Percentiles rank a stretch among this genome's conserved stretches.
Evolutionary conservation across 2,329 filamentous ascomycete genomes (phyloP).

Genomic region (Lachnellula cervina): DNA sequence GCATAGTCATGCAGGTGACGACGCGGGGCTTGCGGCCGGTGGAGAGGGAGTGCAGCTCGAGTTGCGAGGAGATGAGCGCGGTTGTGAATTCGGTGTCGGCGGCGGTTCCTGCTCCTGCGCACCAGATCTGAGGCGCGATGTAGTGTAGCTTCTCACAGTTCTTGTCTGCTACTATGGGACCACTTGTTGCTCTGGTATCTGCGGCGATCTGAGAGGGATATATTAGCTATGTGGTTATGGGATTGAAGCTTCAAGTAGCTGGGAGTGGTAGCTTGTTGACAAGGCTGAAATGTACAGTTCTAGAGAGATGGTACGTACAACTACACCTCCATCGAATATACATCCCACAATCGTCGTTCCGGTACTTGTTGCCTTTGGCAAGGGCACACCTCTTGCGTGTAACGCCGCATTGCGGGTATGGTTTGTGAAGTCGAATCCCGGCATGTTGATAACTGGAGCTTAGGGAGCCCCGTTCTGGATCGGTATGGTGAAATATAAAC

Average conservation of each 20-base stretch:
- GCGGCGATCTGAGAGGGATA: conserved; percentile 69
- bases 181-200: conserved; percentile 94
- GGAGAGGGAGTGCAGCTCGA: conserved; percentile 94
- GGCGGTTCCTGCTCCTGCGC: conserved; percentile 93
- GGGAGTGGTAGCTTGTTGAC: neutral
- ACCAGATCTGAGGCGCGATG: conserved; percentile 98
- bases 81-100: conserved; percentile 99
- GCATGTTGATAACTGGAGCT: conserved; percentile 57
- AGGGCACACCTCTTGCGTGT: conserved; percentile 86
- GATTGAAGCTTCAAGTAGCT: neutral
- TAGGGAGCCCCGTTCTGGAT: conserved; percentile 9
- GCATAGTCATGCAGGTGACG: conserved; percentile 98
- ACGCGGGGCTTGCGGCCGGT: conserved; percentile 96
- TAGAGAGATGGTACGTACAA: conserved; percentile 52
- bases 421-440: conserved; percentile 99
- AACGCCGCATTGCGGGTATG: conserved; percentile 98
- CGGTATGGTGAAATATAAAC: neutral
- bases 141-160: conserved; percentile 99
- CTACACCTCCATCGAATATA: conserved; percentile 92
- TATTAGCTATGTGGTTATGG: conserved; percentile 13
- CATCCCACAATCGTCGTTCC: conserved; percentile 99
- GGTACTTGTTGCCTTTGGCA: conserved; percentile 96
- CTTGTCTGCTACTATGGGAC: conserved; percentile 99
- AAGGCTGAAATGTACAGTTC: neutral
- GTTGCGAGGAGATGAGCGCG: conserved; percentile 94